A percentile compares a stretch with the other conserved stretches of the same genome.
Conservation (phyloP, 768 basidiomycete genomes). For the Mycena metata region DNA sequence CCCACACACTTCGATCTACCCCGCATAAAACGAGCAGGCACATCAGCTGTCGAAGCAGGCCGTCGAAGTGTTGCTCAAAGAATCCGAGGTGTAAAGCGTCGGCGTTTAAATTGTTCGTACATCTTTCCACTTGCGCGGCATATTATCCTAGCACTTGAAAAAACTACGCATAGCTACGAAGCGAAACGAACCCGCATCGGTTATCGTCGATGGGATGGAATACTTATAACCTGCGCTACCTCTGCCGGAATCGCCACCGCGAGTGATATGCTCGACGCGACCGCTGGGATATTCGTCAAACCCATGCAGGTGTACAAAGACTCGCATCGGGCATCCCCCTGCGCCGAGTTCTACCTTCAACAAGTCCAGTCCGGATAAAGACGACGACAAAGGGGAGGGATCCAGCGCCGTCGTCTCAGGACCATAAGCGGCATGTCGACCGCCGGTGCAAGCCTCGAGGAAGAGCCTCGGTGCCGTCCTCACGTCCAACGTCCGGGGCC, state of each 20-base stretch:
- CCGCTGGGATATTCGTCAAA: conserved; percentile 26
- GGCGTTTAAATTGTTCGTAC: conserved; percentile 12
- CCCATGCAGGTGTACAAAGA: conserved; percentile 32
- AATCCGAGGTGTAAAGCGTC: not conserved
- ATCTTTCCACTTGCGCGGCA: not conserved
- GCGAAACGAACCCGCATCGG: conserved; percentile 23
- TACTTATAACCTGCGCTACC: conserved; percentile 21
- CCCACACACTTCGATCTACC: no score
- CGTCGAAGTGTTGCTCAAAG: conserved; percentile 21
- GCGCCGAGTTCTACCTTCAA: not conserved
- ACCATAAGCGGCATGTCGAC: conserved; percentile 16
- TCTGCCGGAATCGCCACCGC: conserved; percentile 20
- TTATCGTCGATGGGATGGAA: conserved; percentile 36
- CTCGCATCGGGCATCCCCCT: not conserved
- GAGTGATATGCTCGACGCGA: conserved; percentile 20
- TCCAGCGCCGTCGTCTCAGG: no score
- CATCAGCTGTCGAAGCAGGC: conserved; percentile 36
- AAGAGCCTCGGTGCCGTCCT: conserved; percentile 43
- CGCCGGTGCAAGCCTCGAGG: conserved; percentile 50
- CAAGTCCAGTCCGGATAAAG: no score
- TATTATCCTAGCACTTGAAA: not conserved
- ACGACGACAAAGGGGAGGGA: no score
- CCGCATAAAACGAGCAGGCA: no score
- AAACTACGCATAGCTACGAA: conserved; percentile 7
- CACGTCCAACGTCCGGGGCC: conserved; percentile 46